Percentiles rank a stretch among this genome's conserved stretches.
Evolutionary conservation across 257 asterid species (phyloP).

Genomic region (Forsythia suspensa): DNA sequence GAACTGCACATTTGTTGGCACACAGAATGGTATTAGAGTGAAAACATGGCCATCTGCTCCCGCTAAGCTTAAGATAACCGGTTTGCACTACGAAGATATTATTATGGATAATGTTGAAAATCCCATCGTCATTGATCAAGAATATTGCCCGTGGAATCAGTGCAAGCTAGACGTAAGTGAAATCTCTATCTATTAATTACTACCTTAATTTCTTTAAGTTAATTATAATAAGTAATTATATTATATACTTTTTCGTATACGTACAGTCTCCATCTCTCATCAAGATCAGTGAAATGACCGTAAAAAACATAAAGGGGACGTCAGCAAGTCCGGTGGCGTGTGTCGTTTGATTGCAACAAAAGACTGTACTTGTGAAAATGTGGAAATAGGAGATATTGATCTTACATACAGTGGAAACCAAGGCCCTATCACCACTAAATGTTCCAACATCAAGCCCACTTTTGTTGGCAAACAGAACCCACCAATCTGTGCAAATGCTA

Average conservation of each 20-base stretch:
- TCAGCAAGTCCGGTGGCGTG: conserved; percentile 20
- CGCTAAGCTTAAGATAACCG: conserved; percentile 21
- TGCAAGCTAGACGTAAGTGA: conserved; percentile 30
- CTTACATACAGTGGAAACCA: conserved; percentile 31
- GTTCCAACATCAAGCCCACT: conserved; percentile 42
- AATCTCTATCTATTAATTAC: not conserved
- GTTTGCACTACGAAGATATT: conserved; percentile 33
- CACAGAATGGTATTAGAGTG: conserved; percentile 39
- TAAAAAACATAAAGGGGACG: conserved; percentile 41
- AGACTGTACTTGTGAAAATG: conserved; percentile 36
- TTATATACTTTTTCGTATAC: not conserved
- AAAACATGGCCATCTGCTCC: conserved; percentile 57
- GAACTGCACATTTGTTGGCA: conserved; percentile 33
- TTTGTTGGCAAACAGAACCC: conserved; percentile 44
- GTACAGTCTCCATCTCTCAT: conserved; percentile 25
- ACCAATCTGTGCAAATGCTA: conserved; percentile 18
- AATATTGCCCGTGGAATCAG: conserved; percentile 43
- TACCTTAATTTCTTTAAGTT: not conserved
- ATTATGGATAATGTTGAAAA: conserved; percentile 29
- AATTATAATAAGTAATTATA: not conserved
- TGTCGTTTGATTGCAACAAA: conserved; percentile 44
- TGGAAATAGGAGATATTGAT: conserved; percentile 43
- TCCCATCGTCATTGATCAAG: conserved; percentile 45
- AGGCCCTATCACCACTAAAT: conserved; percentile 32
- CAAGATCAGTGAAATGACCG: conserved; percentile 23